These are phyloP conservation scores for Cyclanthera cordifolia DNA, from an alignment of 306 rosid species.

Conservation along the genomic window DNA sequence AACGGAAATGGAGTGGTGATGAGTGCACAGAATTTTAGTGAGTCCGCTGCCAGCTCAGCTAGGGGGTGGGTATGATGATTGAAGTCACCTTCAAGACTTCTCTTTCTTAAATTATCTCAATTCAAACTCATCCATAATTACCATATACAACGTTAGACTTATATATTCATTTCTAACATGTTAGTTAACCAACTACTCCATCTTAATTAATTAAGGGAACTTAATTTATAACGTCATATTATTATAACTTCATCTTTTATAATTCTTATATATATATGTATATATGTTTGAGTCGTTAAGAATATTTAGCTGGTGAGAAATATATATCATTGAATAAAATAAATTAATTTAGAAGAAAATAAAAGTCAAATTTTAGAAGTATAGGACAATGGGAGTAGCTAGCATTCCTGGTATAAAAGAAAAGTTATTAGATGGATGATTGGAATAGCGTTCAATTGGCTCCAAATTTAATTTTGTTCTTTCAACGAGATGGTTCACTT, in stretches of 20 bases:
- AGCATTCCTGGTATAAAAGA: neutral
- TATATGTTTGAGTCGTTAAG: no score
- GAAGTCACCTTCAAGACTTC: neutral
- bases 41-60: neutral
- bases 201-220: neutral
- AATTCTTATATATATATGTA: no score
- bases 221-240: neutral
- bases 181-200: neutral
- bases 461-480: neutral
- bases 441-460: slow-evolving; percentile 2
- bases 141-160: no score
- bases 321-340: neutral
- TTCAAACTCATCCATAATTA: neutral
- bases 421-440: neutral
- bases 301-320: neutral
- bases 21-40: neutral
- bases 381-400: neutral
- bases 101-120: neutral
- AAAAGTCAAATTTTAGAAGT: neutral
- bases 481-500: neutral
- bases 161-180: no score
- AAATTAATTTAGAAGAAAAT: neutral
- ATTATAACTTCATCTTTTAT: no score
- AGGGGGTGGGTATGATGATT: slow-evolving; percentile 6
- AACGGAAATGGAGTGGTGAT: neutral